Evolutionary conservation across 2,329 filamentous ascomycete species (phyloP).

Genomic region (Ophiostoma piceae): DNA sequence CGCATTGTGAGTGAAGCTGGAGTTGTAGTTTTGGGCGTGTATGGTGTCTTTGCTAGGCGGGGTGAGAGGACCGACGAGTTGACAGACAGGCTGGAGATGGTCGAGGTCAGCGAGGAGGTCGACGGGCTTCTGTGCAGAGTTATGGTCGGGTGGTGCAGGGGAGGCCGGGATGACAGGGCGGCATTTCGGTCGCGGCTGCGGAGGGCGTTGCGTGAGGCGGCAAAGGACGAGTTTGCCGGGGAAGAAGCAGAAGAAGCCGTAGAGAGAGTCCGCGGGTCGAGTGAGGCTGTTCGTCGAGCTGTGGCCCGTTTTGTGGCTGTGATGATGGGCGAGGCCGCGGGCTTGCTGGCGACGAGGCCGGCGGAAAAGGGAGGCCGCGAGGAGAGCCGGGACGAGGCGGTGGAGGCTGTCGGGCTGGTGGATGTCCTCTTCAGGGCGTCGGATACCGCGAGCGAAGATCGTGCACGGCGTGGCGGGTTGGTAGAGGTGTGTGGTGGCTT

Average conservation of each 20-base stretch:
- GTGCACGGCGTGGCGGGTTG: conserved; percentile 11
- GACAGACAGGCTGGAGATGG: conserved; percentile 17
- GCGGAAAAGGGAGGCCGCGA: conserved; percentile 5
- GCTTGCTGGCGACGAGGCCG: neutral
- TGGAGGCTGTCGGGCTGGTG: neutral
- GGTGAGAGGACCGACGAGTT: conserved; percentile 1
- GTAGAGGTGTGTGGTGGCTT: neutral
- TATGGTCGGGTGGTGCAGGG: conserved; percentile 15
- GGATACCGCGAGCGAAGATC: neutral
- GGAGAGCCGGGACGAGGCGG: neutral
- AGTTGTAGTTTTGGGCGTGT: neutral
- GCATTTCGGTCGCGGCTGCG: conserved; percentile 39
- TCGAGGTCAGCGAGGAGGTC: neutral
- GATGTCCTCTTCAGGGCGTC: neutral
- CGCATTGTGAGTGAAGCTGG: conserved; percentile 18
- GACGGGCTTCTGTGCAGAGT: conserved; percentile 15
- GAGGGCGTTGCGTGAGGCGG: conserved; percentile 8
- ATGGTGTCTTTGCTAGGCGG: neutral
- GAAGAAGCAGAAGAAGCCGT: neutral
- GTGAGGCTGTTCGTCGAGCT: neutral
- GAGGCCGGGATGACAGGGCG: conserved; percentile 22
- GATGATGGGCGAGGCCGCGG: conserved; percentile 5
- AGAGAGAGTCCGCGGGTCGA: neutral
- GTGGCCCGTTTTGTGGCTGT: neutral
- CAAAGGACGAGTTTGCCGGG: conserved; percentile 29